phyloP scores from a whole-genome alignment of 2,329 filamentous ascomycete species.

The Gnomoniopsis smithogilvyi region DNA sequence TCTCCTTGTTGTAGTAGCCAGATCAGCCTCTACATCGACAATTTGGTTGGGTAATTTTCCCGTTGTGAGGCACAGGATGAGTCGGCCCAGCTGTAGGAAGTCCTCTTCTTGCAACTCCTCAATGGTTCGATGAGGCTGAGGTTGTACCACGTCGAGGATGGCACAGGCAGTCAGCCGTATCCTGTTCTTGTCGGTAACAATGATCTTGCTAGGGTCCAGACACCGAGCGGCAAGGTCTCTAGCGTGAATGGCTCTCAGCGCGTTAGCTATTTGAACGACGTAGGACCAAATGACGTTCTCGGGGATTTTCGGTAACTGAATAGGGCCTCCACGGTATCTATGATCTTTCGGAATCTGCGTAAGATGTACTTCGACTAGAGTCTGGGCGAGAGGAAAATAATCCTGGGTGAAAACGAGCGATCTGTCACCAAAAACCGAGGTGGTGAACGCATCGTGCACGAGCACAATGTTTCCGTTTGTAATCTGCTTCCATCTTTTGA shows the following conservation, averaged over 20 bases:
- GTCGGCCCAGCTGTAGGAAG: constrained; percentile 75
- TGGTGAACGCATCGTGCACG: constrained; percentile 90
- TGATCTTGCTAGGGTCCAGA: constrained; percentile 82
- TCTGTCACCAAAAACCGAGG: constrained; percentile 87
- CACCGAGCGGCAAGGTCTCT: constrained; percentile 80
- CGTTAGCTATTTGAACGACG: constrained; percentile 85
- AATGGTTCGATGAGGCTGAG: constrained; percentile 65
- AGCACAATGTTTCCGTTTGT: constrained; percentile 79
- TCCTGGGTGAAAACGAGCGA: constrained; percentile 92
- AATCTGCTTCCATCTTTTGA: constrained; percentile 87
- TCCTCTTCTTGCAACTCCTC: constrained; percentile 85
- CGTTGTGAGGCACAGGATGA: constrained; percentile 79
- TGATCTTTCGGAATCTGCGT: constrained; percentile 38
- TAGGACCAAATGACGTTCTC: constrained; percentile 89
- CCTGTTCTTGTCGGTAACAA: constrained; percentile 86
- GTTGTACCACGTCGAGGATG: constrained; percentile 85
- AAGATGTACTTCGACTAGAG: constrained; percentile 80
- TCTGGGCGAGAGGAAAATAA: constrained; percentile 89
- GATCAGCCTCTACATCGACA: constrained; percentile 57
- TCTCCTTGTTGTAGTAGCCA: constrained; percentile 13
- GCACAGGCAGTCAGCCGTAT: constrained; percentile 85
- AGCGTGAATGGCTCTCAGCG: constrained; percentile 80
- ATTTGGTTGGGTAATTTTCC: constrained; percentile 54
- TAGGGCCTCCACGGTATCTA: constrained; percentile 31
- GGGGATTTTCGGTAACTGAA: constrained; percentile 49